phyloP scores from a whole-genome alignment of 768 basidiomycete species.

The Collybia sp. region DNA sequence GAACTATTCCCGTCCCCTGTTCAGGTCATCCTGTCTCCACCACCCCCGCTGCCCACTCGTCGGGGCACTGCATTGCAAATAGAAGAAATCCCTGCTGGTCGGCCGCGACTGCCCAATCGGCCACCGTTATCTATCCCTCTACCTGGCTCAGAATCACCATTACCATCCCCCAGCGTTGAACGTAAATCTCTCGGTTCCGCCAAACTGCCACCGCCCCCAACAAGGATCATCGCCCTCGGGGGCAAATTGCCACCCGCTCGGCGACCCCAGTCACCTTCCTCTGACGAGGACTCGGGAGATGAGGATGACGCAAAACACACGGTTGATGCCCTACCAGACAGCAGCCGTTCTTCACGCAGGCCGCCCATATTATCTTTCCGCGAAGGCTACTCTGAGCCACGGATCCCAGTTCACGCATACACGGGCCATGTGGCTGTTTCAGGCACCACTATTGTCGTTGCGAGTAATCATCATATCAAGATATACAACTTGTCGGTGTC shows the following conservation, averaged over 20 bases:
- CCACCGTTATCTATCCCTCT: conserved; percentile 14
- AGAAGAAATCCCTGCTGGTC: conserved; percentile 18
- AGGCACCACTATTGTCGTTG: conserved; percentile 55
- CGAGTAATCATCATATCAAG: conserved; percentile 51
- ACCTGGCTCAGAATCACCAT: conserved; percentile 7
- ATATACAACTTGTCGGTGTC: conserved; percentile 54
- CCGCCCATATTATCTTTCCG: conserved; percentile 38
- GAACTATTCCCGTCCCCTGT: conserved; percentile 13
- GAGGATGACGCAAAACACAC: conserved; percentile 51
- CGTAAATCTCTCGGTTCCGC: conserved; percentile 33
- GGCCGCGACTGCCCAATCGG: conserved; percentile 22
- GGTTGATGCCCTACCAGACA: conserved; percentile 60
- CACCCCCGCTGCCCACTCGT: conserved; percentile 45
- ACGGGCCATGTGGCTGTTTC: conserved; percentile 50
- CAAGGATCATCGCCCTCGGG: conserved; percentile 63
- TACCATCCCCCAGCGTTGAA: conserved; percentile 20
- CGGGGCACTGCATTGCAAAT: conserved; percentile 20
- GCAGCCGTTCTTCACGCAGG: conserved; percentile 60
- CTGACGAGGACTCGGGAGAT: conserved; percentile 52
- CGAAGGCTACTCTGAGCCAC: conserved; percentile 35
- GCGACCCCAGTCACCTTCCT: conserved; percentile 36
- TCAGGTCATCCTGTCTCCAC: conserved; percentile 16
- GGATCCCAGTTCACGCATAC: conserved; percentile 57
- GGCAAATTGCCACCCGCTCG: conserved; percentile 67
- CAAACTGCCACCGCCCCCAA: conserved; percentile 68